A percentile compares a stretch with the other conserved stretches of the same genome.
Conservation (phyloP, 257 asterid genomes). For the Henckelia pumila region DNA sequence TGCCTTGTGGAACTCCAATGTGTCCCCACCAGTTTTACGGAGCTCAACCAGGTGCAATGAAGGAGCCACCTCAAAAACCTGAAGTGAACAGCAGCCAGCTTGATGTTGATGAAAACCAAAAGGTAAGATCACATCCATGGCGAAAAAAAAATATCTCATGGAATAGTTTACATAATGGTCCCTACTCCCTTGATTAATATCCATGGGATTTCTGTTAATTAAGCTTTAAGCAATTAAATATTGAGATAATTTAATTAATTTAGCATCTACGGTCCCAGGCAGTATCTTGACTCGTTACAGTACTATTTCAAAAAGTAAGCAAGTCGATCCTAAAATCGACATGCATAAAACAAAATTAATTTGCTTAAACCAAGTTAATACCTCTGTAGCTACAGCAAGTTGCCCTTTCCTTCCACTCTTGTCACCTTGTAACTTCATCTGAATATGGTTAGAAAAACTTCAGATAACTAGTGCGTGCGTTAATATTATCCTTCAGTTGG, state of each 20-base stretch:
- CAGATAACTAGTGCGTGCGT: not conserved
- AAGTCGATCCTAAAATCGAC: not conserved
- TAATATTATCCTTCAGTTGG: slow-evolving; percentile 1
- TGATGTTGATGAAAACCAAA: slow-evolving; percentile 3
- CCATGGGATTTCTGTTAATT: not conserved
- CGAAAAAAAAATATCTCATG: not conserved
- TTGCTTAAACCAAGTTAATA: slow-evolving; percentile 24
- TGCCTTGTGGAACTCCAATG: slow-evolving; percentile 86
- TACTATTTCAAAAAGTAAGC: not conserved
- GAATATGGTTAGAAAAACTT: slow-evolving; percentile 4
- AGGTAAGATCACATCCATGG: not conserved
- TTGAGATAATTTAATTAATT: not conserved
- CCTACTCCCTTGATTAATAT: not conserved
- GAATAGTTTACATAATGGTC: not conserved
- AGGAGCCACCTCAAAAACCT: slow-evolving; percentile 93
- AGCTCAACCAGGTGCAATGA: slow-evolving; percentile 81
- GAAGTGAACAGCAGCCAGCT: slow-evolving; percentile 18
- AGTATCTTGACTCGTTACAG: not conserved
- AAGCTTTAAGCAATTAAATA: not conserved
- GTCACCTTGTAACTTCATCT: slow-evolving; percentile 82
- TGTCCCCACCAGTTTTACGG: slow-evolving; percentile 76
- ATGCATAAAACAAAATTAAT: not conserved
- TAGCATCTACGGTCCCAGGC: not conserved
- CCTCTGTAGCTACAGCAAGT: slow-evolving; percentile 85
- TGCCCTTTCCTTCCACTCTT: slow-evolving; percentile 81